Evolutionary conservation across 2,329 filamentous ascomycete genomes (phyloP).

Genomic region (Fusarium scirpi): DNA sequence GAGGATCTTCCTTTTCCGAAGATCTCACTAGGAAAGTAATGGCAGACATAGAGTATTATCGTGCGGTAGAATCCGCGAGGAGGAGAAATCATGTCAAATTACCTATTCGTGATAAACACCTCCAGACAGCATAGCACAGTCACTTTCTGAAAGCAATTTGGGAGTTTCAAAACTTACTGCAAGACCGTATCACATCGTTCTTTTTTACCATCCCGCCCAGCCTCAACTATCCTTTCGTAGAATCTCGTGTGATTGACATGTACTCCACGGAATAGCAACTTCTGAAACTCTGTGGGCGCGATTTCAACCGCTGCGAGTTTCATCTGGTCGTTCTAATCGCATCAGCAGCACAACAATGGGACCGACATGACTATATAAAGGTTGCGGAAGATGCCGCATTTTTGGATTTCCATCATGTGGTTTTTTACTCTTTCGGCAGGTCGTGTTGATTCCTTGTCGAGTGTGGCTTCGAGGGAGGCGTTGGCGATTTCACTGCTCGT

Average conservation of each 20-base stretch:
- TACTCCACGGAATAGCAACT: slow-evolving; percentile 38
- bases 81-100: slow-evolving; percentile 26
- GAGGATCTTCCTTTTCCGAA: neutral
- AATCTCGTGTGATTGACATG: slow-evolving; percentile 27
- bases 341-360: slow-evolving; percentile 29
- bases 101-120: slow-evolving; percentile 2
- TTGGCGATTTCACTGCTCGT: neutral
- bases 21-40: slow-evolving; percentile 10
- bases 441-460: neutral
- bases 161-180: too few relatives aligned
- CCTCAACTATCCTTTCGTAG: slow-evolving; percentile 33
- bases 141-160: neutral
- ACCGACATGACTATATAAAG: slow-evolving; percentile 40
- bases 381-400: slow-evolving; percentile 28
- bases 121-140: neutral
- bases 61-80: slow-evolving; percentile 33
- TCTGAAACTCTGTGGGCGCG: slow-evolving; percentile 28
- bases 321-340: slow-evolving; percentile 24
- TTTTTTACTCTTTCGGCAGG: neutral
- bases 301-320: slow-evolving; percentile 29
- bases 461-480: neutral
- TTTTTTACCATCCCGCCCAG: slow-evolving; percentile 10
- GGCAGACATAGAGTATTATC: slow-evolving; percentile 20
- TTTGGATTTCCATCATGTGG: neutral
- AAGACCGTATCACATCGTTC: neutral